Conservation (phyloP, 768 basidiomycete species). For the Suillus ampliporus region DNA sequence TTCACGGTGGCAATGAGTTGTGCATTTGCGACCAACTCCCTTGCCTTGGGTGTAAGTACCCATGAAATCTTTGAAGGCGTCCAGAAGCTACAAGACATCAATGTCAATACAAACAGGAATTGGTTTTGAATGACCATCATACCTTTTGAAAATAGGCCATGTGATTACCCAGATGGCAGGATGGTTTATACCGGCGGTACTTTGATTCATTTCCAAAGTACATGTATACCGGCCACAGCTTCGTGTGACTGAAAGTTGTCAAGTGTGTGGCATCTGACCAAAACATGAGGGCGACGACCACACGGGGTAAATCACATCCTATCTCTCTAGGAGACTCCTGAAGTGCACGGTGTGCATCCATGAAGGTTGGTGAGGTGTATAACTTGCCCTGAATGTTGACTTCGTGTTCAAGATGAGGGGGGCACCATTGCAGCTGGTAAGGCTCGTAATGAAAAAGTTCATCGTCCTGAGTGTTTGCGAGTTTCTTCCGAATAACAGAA, state of each 20-base stretch:
- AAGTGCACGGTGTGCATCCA: conserved; percentile 18
- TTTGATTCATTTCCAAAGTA: conserved; percentile 30
- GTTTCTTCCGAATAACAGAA: background rate
- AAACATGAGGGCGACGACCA: conserved; percentile 18
- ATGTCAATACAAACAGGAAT: background rate
- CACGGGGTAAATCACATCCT: conserved; percentile 20
- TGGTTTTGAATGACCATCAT: background rate
- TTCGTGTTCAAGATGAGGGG: background rate
- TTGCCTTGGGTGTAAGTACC: background rate
- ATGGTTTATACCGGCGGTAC: conserved; percentile 25
- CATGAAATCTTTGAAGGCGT: conserved; percentile 13
- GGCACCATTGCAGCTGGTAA: background rate
- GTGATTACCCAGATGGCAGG: conserved; percentile 12
- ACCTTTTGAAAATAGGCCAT: conserved; percentile 19
- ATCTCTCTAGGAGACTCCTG: conserved; percentile 22
- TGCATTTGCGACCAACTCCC: background rate
- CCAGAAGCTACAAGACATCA: conserved; percentile 17
- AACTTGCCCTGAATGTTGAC: background rate
- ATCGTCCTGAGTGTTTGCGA: background rate
- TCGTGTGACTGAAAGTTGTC: conserved; percentile 24
- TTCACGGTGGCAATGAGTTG: conserved; percentile 22
- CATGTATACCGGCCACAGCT: conserved; percentile 29
- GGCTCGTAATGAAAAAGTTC: background rate
- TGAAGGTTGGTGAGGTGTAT: background rate
- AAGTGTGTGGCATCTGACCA: conserved; percentile 30